Base-by-base conservation (phyloP, 768 basidiomycete genomes). In the Amanita subjunquillea region DNA sequence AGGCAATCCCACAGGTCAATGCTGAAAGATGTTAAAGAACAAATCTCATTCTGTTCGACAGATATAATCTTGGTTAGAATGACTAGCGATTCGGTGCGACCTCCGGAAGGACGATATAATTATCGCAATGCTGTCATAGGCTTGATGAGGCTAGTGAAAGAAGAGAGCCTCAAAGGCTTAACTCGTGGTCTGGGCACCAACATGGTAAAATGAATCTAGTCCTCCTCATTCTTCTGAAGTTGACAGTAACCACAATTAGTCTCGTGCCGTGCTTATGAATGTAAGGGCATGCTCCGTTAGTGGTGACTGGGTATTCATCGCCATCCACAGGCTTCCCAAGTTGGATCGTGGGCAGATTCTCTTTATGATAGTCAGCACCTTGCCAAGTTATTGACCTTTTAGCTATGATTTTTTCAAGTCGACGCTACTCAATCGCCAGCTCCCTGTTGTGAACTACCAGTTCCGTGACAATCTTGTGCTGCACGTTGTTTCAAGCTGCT, bases 121-220 rank as follows among this genome's bases (percentile, higher is more conserved):
- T 95, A 95, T 65, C 72, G 76, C 20, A 90, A 93, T 63, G 89
- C 81, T n/a, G 56, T 91, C 15, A 72, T 75, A 45, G 91, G 91
- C 6, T 68, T 94, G n/a, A 56, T 77, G 6, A 72, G 63, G 56
- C 73, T 94, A 43, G 68, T 86, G 8, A 76, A 71, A 56, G 76
- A 77, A 47, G 91, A 93, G 62, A 89, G 91, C 15, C 41, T 80
- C 6, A 74, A 71, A 29, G 86, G 86, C 3, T 73, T 92, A 53
- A 69, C 73, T 10, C 73, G 90, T 60, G 91, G 91, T 17, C 68
- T 93, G 39, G 85, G 79, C 17, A 83, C 89, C 13, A 95, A 95
- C 59, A 76, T 76, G 46, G 86, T 88, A 63, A 55, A 80, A 65
- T 10, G 41, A 34, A 22, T 13, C 23, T 6, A 34, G 25, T 32